These are phyloP conservation scores for Trichoderma sp. DNA, from an alignment of 2,329 filamentous ascomycete species.

Conservation along the genomic window DNA sequence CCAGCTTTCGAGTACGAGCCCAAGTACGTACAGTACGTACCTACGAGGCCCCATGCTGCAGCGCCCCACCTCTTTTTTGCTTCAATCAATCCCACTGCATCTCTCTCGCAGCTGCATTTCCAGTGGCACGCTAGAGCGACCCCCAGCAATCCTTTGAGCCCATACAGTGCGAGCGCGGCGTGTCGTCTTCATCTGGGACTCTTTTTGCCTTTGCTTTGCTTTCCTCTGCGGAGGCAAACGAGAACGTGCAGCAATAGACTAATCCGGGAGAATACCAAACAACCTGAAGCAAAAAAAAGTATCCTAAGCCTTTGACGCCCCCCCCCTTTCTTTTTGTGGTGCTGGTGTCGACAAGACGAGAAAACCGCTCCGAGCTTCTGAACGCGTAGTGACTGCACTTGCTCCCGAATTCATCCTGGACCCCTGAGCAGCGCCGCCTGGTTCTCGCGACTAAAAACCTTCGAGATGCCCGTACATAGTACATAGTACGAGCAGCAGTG, in stretches of 20 bases:
- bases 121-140: conserved; percentile 20
- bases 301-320: not conserved
- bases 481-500: not conserved
- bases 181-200: not conserved
- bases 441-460: not conserved
- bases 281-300: not conserved
- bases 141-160: not conserved
- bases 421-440: not conserved
- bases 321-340: not conserved
- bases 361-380: not conserved
- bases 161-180: not conserved
- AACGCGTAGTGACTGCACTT: not conserved
- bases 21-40: not conserved
- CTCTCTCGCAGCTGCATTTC: conserved; percentile 11
- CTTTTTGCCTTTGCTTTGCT: not conserved
- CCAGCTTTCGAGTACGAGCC: not conserved
- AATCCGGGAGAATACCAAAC: not conserved
- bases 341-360: not conserved
- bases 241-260: not conserved
- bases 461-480: not conserved
- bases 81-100: conserved; percentile 11
- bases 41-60: not conserved
- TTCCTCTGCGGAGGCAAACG: not conserved
- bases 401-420: not conserved
- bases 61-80: not conserved